These are phyloP conservation scores for Pulicaria dysenterica DNA, from an alignment of 129 eudicot genomes.

Conservation along the genomic window DNA sequence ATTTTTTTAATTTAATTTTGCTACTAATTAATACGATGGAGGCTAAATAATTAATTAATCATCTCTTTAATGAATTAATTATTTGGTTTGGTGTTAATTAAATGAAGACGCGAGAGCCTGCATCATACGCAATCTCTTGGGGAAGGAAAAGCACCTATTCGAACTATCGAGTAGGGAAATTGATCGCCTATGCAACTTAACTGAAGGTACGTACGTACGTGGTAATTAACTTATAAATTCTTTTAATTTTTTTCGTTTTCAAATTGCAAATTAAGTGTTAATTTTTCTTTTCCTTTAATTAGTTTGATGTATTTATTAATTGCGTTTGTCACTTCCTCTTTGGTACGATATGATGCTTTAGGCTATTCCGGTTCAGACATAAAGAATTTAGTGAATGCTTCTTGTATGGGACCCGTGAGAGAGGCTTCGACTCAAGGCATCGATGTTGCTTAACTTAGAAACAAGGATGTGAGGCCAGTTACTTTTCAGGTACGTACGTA, in stretches of 20 bases:
- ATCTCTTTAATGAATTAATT: no score
- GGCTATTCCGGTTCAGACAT: slow-evolving; percentile 98
- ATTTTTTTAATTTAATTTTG: no score
- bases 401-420: slow-evolving; percentile 98
- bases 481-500: slow-evolving; percentile 54
- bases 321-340: slow-evolving; percentile 8
- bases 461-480: slow-evolving; percentile 90
- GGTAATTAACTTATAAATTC: background rate
- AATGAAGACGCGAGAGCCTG: slow-evolving; percentile 97
- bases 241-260: background rate
- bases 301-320: background rate
- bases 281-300: no score
- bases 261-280: no score
- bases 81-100: slow-evolving; percentile 26
- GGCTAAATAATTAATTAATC: no score
- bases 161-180: slow-evolving; percentile 72
- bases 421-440: slow-evolving; percentile 78
- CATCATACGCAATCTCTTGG: slow-evolving; percentile 71
- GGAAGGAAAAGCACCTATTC: slow-evolving; percentile 82
- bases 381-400: slow-evolving; percentile 97
- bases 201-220: slow-evolving; percentile 68
- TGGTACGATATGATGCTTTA: slow-evolving; percentile 34
- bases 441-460: slow-evolving; percentile 69
- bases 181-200: slow-evolving; percentile 61
- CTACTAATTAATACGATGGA: no score